These are phyloP conservation scores for Calocybe indica DNA, from an alignment of 768 basidiomycete genomes.

Conservation along the genomic window DNA sequence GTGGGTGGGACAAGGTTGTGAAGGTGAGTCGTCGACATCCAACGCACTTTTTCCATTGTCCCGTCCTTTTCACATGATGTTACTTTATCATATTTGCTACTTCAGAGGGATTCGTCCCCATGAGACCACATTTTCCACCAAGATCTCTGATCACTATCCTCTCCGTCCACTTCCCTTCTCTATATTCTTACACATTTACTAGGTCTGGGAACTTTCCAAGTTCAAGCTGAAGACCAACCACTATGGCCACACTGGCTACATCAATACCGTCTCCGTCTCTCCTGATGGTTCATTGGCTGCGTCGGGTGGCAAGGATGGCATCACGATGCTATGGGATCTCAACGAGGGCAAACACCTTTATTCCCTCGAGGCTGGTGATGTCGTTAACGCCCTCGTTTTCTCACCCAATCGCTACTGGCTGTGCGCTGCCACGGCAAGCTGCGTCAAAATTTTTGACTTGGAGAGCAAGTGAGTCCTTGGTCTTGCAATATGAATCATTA, in stretches of 20 bases:
- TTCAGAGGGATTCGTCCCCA: conserved; percentile 67
- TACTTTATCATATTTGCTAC: conserved; percentile 71
- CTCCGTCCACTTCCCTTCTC: conserved; percentile 25
- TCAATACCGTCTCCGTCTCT: conserved; percentile 97
- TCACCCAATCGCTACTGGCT: conserved; percentile 99
- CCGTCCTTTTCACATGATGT: conserved; percentile 23
- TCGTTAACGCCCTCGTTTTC: conserved; percentile 99
- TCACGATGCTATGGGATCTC: conserved; percentile 99
- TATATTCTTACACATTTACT: conserved; percentile 5
- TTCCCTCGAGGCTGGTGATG: conserved; percentile 96
- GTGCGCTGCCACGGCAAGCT: conserved; percentile 94
- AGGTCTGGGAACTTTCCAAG: conserved; percentile 99
- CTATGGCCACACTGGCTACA: conserved; percentile 98
- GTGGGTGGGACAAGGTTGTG: conserved; percentile 99
- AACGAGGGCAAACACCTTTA: conserved; percentile 99
- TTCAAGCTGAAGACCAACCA: conserved; percentile 99
- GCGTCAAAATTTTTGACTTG: conserved; percentile 99
- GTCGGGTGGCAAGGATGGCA: conserved; percentile 98
- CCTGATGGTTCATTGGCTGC: conserved; percentile 99
- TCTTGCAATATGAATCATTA: background rate
- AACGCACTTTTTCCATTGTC: conserved; percentile 2
- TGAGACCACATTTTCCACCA: conserved; percentile 74
- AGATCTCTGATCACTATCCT: conserved; percentile 58
- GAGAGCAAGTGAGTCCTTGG: conserved; percentile 85
- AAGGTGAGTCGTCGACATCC: conserved; percentile 59